Conservation (phyloP, 139 green algal genomes). For the Chlorella ohadii region DNA sequence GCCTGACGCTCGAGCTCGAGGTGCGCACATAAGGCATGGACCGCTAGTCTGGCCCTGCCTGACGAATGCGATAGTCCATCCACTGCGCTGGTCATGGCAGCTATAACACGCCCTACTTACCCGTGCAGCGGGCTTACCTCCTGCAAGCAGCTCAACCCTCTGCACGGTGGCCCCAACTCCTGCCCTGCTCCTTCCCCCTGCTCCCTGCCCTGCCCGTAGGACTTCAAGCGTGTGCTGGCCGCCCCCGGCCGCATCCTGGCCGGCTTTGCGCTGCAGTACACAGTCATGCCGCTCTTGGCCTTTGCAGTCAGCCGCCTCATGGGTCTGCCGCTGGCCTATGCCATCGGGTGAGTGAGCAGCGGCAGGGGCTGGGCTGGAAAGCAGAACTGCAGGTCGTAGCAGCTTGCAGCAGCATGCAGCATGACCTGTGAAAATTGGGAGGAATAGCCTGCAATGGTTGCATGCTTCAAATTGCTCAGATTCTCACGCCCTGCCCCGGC, state of each 20-base stretch:
- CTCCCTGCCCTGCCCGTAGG: background rate
- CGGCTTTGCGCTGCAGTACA: conserved; percentile 72
- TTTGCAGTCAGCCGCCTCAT: conserved; percentile 54
- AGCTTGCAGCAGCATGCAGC: background rate
- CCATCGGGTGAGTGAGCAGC: conserved; percentile 46
- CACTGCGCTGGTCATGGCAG: too few relatives aligned
- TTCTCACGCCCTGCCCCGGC: background rate
- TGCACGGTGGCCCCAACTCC: too few relatives aligned
- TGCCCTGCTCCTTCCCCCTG: background rate
- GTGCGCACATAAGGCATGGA: background rate
- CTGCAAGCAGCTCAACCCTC: too few relatives aligned
- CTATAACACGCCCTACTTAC: too few relatives aligned
- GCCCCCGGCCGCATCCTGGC: conserved; percentile 56
- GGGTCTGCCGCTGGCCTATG: conserved; percentile 38
- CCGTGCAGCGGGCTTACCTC: too few relatives aligned
- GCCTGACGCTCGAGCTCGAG: conserved; percentile 71
- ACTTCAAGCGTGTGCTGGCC: conserved; percentile 57
- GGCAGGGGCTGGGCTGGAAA: background rate
- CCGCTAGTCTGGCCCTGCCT: too few relatives aligned
- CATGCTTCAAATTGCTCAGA: background rate
- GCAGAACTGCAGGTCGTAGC: too few relatives aligned
- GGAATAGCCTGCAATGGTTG: too few relatives aligned
- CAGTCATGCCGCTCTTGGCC: conserved; percentile 80
- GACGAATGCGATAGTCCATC: too few relatives aligned
- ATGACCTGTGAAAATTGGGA: too few relatives aligned